phyloP scores from a whole-genome alignment of 2,329 filamentous ascomycete species.

The Pleoardoris graminearum region DNA sequence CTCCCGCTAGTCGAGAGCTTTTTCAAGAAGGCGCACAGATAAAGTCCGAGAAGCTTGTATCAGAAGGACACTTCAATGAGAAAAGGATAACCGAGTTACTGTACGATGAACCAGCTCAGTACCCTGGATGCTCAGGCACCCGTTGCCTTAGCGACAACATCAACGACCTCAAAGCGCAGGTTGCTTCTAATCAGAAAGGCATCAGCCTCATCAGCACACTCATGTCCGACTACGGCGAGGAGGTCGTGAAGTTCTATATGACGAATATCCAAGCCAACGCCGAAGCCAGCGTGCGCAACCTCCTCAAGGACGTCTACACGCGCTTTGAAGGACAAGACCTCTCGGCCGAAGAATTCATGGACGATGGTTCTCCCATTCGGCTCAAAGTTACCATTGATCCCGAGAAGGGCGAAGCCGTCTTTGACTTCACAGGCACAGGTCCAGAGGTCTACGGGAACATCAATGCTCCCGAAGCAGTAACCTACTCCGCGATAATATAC shows the following conservation, averaged over 20 bases:
- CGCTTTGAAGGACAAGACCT: slow-evolving; percentile 72
- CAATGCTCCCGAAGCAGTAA: slow-evolving; percentile 81
- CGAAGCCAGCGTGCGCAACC: slow-evolving; percentile 71
- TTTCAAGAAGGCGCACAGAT: slow-evolving; percentile 61
- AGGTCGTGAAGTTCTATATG: slow-evolving; percentile 84
- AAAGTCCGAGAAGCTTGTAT: slow-evolving; percentile 69
- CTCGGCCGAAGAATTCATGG: slow-evolving; percentile 79
- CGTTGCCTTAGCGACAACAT: slow-evolving; percentile 80
- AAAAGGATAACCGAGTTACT: slow-evolving; percentile 72
- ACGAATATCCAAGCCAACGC: slow-evolving; percentile 79
- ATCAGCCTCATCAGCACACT: slow-evolving; percentile 75
- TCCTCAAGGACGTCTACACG: slow-evolving; percentile 72
- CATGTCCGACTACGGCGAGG: slow-evolving; percentile 76
- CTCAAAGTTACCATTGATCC: slow-evolving; percentile 76
- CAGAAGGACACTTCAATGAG: slow-evolving; percentile 77
- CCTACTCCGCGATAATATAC: slow-evolving; percentile 84
- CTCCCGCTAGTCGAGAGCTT: slow-evolving; percentile 68
- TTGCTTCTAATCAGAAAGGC: slow-evolving; percentile 84
- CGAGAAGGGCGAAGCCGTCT: slow-evolving; percentile 73
- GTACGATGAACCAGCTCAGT: slow-evolving; percentile 71
- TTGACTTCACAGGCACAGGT: slow-evolving; percentile 78
- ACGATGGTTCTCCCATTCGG: slow-evolving; percentile 78
- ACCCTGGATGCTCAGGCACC: slow-evolving; percentile 77
- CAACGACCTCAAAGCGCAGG: slow-evolving; percentile 83
- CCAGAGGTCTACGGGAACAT: slow-evolving; percentile 79